These are phyloP conservation scores for Dictyostelium capitatum DNA, from an alignment of 78 protist species.

Conservation along the genomic window DNA sequence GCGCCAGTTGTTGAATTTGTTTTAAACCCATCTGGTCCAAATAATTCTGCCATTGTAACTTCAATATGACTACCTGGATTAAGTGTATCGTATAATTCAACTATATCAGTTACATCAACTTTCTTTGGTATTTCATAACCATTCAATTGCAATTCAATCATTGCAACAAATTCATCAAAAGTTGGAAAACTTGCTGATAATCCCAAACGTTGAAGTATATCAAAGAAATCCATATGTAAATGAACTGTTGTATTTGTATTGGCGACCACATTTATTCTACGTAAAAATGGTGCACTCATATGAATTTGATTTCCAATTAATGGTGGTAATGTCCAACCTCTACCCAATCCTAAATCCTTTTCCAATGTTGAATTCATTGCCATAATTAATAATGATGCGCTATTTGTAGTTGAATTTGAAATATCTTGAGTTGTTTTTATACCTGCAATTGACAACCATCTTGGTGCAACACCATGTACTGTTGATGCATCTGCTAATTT, in stretches of 20 bases:
- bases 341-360: constrained; percentile 58
- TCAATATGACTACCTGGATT: background rate
- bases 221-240: constrained; percentile 51
- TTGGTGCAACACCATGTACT: constrained; percentile 73
- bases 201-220: constrained; percentile 47
- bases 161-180: background rate
- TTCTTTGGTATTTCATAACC: constrained; percentile 2
- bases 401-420: background rate
- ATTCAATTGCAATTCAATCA: background rate
- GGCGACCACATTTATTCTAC: constrained; percentile 32
- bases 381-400: constrained; percentile 39
- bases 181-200: constrained; percentile 4
- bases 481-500: constrained; percentile 1
- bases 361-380: constrained; percentile 62
- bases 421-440: background rate
- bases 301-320: constrained; percentile 72
- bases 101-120: background rate
- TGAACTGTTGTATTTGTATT: constrained; percentile 28
- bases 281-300: constrained; percentile 40
- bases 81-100: background rate
- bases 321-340: constrained; percentile 75
- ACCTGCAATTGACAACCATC: constrained; percentile 42
- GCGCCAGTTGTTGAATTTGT: background rate
- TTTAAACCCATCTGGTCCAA: background rate
- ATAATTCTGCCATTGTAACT: background rate